Conservation (phyloP, 1,284 basidiomycete genomes). For the Ceraceosorus guamensis region DNA sequence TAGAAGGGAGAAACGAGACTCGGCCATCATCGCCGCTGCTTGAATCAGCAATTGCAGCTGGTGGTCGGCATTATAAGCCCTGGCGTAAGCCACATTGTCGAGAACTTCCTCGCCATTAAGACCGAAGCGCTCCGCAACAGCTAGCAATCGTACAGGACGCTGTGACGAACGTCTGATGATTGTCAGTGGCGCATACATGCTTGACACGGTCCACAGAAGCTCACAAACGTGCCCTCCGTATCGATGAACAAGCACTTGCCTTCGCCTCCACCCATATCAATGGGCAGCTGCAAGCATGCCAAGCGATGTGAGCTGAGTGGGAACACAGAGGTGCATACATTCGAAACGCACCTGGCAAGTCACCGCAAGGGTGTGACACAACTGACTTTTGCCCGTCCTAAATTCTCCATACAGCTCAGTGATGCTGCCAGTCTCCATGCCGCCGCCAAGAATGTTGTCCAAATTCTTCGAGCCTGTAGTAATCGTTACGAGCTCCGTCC, state of each 20-base stretch:
- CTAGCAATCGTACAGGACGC: constrained; percentile 84
- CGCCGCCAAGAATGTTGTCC: constrained; percentile 90
- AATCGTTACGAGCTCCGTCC: constrained; percentile 94
- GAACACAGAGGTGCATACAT: neutral
- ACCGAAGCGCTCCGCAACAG: constrained; percentile 90
- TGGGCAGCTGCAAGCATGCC: constrained; percentile 61
- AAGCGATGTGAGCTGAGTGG: neutral
- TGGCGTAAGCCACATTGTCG: constrained; percentile 96
- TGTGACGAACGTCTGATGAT: neutral
- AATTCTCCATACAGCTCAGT: constrained; percentile 99
- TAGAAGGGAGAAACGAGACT: constrained; percentile 78
- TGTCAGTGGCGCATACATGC: neutral
- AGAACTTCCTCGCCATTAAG: constrained; percentile 94
- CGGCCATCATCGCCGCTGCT: constrained; percentile 69
- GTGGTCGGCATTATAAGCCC: constrained; percentile 98
- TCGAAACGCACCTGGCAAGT: constrained; percentile 72
- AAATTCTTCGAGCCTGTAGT: constrained; percentile 94
- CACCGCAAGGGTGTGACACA: constrained; percentile 95
- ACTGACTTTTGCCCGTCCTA: constrained; percentile 93
- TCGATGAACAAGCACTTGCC: constrained; percentile 99
- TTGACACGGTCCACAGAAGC: constrained; percentile 1
- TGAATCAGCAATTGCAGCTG: constrained; percentile 82
- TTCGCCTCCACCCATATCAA: constrained; percentile 96
- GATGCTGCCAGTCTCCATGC: constrained; percentile 96
- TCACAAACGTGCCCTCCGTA: constrained; percentile 86